These are phyloP conservation scores for Daedaleopsis nitida DNA, from an alignment of 768 basidiomycete species.

Conservation along the genomic window DNA sequence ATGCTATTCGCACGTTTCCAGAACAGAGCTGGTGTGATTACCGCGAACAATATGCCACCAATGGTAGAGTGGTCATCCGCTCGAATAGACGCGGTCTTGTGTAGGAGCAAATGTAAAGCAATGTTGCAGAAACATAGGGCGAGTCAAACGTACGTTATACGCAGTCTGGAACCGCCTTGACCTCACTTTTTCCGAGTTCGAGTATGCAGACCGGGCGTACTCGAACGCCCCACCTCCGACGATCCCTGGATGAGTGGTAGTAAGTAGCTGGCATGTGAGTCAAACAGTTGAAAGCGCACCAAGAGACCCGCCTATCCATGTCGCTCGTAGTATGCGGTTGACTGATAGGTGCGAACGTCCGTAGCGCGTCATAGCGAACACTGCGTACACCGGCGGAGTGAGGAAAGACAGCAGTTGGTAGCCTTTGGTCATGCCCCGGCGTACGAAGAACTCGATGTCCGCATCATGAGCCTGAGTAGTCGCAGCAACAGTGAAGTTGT, in stretches of 20 bases:
- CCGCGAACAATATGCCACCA: conserved; percentile 63
- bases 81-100: conserved; percentile 57
- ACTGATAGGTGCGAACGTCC: conserved; percentile 56
- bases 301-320: conserved; percentile 67
- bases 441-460: conserved; percentile 68
- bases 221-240: conserved; percentile 56
- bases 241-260: conserved; percentile 39
- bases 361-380: conserved; percentile 53
- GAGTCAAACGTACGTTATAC: conserved; percentile 55
- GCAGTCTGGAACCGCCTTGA: conserved; percentile 49
- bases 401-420: conserved; percentile 69
- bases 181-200: conserved; percentile 50
- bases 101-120: background rate
- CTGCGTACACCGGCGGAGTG: conserved; percentile 61
- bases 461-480: conserved; percentile 42
- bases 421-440: conserved; percentile 64
- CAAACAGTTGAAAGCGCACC: conserved; percentile 40
- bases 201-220: conserved; percentile 60
- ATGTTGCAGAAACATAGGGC: background rate
- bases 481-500: conserved; percentile 25
- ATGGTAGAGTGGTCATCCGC: conserved; percentile 78
- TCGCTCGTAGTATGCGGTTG: conserved; percentile 68
- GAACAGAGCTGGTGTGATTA: conserved; percentile 67
- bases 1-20: conserved; percentile 67
- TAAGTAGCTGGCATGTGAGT: background rate